Percentiles rank a stretch among this genome's conserved stretches.
Conservation (phyloP, 768 basidiomycete genomes). For the Punctularia strigosozonata region DNA sequence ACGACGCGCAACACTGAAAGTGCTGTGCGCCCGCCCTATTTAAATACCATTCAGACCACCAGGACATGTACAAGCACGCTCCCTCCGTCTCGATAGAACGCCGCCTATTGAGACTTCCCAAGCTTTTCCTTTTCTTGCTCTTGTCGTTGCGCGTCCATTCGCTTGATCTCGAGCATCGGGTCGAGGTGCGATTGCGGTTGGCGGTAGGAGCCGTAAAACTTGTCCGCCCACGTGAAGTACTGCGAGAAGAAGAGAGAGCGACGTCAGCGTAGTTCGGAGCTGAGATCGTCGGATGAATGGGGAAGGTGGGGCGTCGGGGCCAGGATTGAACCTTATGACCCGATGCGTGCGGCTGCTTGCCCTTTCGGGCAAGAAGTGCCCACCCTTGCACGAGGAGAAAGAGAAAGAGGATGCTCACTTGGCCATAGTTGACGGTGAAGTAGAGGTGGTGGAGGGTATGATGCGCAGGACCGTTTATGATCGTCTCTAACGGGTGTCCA, state of each 20-base stretch:
- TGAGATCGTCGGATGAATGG: no score
- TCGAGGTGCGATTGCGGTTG: constrained; percentile 78
- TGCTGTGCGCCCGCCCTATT: no score
- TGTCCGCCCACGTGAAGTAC: constrained; percentile 97
- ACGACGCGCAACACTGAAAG: no score
- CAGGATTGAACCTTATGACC: no score
- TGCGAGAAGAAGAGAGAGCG: constrained; percentile 21
- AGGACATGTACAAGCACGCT: no score
- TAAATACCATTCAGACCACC: no score
- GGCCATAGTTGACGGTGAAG: constrained; percentile 94
- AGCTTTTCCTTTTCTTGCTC: constrained; percentile 15
- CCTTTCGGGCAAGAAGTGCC: no score
- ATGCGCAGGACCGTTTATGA: constrained; percentile 97
- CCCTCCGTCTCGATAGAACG: no score
- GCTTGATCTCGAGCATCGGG: constrained; percentile 64
- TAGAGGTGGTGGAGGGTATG: constrained; percentile 96
- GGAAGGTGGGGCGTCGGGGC: no score
- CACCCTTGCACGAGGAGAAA: constrained; percentile 1
- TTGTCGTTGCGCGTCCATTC: constrained; percentile 17
- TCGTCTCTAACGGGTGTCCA: constrained; percentile 72
- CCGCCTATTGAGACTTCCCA: constrained; percentile 15
- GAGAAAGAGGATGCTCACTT: constrained; percentile 31
- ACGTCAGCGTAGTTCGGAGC: neutral
- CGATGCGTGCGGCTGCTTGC: no score
- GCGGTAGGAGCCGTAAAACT: constrained; percentile 74